phyloP scores from a whole-genome alignment of 2,329 filamentous ascomycete species.

The Epichloe aotearoae region DNA sequence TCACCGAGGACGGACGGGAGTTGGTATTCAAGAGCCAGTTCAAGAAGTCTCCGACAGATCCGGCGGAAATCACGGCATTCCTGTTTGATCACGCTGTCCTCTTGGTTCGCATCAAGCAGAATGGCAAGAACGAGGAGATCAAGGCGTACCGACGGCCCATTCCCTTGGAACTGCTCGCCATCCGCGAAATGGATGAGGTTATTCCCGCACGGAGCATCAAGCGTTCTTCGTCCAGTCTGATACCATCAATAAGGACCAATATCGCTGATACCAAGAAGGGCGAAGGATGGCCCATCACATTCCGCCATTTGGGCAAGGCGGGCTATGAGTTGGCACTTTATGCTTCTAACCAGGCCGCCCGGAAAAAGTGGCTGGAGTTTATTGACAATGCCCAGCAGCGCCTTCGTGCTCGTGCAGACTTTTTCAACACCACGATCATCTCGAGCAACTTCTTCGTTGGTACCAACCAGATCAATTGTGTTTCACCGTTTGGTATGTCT shows the following conservation, averaged over 20 bases:
- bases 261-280: conserved; percentile 42
- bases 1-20: conserved; percentile 87
- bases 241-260: conserved; percentile 40
- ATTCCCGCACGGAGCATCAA: conserved; percentile 74
- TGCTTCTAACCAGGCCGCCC: conserved; percentile 69
- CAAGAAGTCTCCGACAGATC: conserved; percentile 84
- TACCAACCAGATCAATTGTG: conserved; percentile 81
- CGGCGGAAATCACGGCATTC: conserved; percentile 82
- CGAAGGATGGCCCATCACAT: conserved; percentile 88
- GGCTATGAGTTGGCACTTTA: conserved; percentile 88
- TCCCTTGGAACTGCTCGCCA: conserved; percentile 81
- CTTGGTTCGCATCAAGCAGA: conserved; percentile 78
- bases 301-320: conserved; percentile 88
- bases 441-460: conserved; percentile 47
- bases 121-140: conserved; percentile 86
- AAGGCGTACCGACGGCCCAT: conserved; percentile 92
- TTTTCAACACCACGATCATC: conserved; percentile 63
- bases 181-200: conserved; percentile 94
- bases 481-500: conserved; percentile 70
- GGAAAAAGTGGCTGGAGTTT: conserved; percentile 94
- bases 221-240: conserved; percentile 74
- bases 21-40: conserved; percentile 87
- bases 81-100: conserved; percentile 93
- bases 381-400: conserved; percentile 85
- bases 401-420: conserved; percentile 74